phyloP scores from a whole-genome alignment of 345 rosid species.

The Acer yangbiense region DNA sequence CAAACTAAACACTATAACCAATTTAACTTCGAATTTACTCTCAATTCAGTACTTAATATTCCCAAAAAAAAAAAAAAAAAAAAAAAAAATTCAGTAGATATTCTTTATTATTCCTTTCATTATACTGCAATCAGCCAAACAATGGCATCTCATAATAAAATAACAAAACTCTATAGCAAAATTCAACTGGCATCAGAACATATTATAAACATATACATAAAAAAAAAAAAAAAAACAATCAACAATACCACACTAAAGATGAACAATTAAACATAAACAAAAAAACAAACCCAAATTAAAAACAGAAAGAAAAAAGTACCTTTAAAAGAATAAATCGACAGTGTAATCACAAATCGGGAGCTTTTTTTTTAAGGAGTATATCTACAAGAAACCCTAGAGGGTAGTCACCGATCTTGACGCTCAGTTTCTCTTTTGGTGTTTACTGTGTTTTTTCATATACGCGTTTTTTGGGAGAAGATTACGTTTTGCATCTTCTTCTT shows the following conservation, averaged over 20 bases:
- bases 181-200: neutral
- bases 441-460: neutral
- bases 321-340: neutral
- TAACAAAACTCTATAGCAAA: neutral
- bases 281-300: neutral
- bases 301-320: neutral
- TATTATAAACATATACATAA: neutral
- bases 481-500: neutral
- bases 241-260: neutral
- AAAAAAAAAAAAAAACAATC: neutral
- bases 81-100: neutral
- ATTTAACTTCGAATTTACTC: neutral
- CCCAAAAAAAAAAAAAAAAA: too few species aligned
- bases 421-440: neutral
- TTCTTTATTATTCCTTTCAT: too few species aligned
- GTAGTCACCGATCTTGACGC: constrained; percentile 21
- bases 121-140: neutral
- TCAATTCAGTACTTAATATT: neutral
- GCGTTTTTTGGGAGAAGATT: neutral
- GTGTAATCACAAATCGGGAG: neutral
- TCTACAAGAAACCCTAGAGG: constrained; percentile 15
- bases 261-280: neutral
- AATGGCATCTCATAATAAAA: constrained; percentile 1
- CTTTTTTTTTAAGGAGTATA: neutral
- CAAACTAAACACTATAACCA: neutral